Percentiles rank a stretch among this genome's conserved stretches.
phyloP scores from a whole-genome alignment of 169 alveolate species.

The Cryptosporidium meleagridis region DNA sequence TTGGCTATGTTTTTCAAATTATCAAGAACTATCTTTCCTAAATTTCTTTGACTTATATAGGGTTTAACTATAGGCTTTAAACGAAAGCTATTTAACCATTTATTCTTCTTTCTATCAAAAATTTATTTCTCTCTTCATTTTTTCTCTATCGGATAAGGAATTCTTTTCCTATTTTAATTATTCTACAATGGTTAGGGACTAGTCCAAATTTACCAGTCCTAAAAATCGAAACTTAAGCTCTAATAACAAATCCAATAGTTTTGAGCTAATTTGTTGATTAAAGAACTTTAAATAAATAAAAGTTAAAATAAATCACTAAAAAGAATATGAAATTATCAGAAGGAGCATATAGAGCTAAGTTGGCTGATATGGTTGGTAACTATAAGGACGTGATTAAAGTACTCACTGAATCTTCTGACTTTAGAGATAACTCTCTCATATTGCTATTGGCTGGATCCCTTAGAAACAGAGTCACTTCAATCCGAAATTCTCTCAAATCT shows the following conservation, averaged over 20 bases:
- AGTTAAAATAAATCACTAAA: background rate
- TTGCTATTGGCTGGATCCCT: slow-evolving; percentile 60
- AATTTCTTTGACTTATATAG: background rate
- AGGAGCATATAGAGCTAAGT: slow-evolving; percentile 58
- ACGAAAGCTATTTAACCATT: background rate
- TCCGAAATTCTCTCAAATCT: slow-evolving; percentile 33
- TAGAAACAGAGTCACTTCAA: slow-evolving; percentile 62
- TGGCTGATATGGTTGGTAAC: slow-evolving; percentile 64
- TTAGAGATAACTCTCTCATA: slow-evolving; percentile 48
- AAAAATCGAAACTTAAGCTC: no score
- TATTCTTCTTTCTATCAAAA: background rate
- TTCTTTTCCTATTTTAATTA: background rate
- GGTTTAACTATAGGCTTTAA: slow-evolving; percentile 11
- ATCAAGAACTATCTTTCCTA: slow-evolving; percentile 23
- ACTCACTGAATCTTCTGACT: slow-evolving; percentile 60
- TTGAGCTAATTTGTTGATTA: background rate
- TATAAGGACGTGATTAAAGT: slow-evolving; percentile 55
- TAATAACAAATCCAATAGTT: background rate
- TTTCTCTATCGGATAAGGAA: background rate
- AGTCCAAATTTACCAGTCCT: background rate
- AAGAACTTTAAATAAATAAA: background rate
- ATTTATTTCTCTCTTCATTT: background rate
- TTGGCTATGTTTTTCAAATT: slow-evolving; percentile 30
- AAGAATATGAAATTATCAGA: slow-evolving; percentile 41
- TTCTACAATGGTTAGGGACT: background rate